Base-by-base conservation (phyloP, 2,329 filamentous ascomycete genomes). In the Beauveria rudraprayagi region DNA sequence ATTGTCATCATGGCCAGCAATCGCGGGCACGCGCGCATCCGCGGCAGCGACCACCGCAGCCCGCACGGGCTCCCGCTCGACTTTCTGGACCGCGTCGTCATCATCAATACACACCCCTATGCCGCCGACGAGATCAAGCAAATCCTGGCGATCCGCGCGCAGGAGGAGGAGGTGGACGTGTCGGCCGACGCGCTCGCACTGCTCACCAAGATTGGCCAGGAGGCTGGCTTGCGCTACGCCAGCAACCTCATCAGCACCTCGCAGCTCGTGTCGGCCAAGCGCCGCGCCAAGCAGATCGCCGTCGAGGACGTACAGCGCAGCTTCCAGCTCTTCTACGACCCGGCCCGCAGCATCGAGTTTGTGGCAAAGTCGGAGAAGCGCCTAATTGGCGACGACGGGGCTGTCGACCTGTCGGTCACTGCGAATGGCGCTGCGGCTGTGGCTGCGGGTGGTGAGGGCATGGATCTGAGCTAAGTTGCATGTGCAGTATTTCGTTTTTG, bases 1-100 rank as follows among this genome's bases (percentile, higher is more conserved):
- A 92, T 99, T 66, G 92, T 99, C 74, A 99, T 99, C 76, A 99
- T 99, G 94, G 94, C 94, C 60, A 96, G 90, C 81, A 99, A 99
- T 79, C 84, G 94, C 63, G 94, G 94, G 65, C 86, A 92, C 74
- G 90, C 94, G 43, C 88, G 89, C 67, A 97, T 99, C 70, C 86
- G 94, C 37, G 94, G 94, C 62, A 99, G 94, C 61, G 90, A 91
- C 73, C 97, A 97, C 77, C 88, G 86, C 68, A 94, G 90, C 68
- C 94, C 94, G 2, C 94, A 99, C 73, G 94, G 94, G 30, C 80
- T 99, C 48, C 94, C 94, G 0, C 85, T 97, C 51, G 94, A 99
- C 76, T 96, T 99, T 76, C 82, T 99, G 54, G 94, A 99, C 74
- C 88, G 94, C 22, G 90, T 97, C 37, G 91, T 96, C 69, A 99